Conservation (phyloP, 208 protist species). For the Leishmania turanica region DNA sequence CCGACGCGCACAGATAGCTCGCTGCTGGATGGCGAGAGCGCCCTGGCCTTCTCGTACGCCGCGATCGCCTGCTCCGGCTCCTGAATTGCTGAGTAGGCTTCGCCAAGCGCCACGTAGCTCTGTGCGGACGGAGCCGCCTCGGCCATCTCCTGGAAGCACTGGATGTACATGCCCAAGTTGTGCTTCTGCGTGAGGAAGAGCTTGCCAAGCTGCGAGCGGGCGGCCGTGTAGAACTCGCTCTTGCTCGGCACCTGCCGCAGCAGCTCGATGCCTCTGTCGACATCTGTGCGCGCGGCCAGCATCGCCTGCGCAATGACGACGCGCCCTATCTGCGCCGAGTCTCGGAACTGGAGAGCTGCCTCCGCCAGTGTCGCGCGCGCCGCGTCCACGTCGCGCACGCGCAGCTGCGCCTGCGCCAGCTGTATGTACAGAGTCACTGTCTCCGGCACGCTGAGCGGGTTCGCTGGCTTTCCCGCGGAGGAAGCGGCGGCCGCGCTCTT, state of each 20-base stretch:
- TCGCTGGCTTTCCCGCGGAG: constrained; percentile 54
- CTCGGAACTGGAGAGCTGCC: constrained; percentile 58
- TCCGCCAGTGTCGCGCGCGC: constrained; percentile 72
- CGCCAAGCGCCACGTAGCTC: constrained; percentile 85
- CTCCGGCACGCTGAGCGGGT: constrained; percentile 81
- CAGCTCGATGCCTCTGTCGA: constrained; percentile 84
- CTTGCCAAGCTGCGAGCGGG: constrained; percentile 88
- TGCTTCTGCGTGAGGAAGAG: constrained; percentile 86
- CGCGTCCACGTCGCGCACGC: constrained; percentile 74
- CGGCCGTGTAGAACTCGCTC: constrained; percentile 79
- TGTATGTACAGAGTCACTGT: constrained; percentile 90
- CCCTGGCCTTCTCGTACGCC: constrained; percentile 87
- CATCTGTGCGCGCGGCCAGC: constrained; percentile 81
- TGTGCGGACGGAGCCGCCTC: constrained; percentile 69
- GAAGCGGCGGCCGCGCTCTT: constrained; percentile 8
- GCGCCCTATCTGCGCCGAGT: constrained; percentile 74
- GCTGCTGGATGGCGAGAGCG: constrained; percentile 80
- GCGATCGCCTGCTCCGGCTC: constrained; percentile 92
- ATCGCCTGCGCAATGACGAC: constrained; percentile 86
- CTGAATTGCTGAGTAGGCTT: constrained; percentile 89
- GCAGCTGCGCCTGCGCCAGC: constrained; percentile 79
- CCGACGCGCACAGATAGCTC: constrained; percentile 93
- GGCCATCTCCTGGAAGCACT: constrained; percentile 92
- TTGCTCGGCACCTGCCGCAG: constrained; percentile 71
- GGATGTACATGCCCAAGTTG: constrained; percentile 77